Base-by-base conservation (phyloP, 257 asterid species). In the Dorcoceras hygrometricum region DNA sequence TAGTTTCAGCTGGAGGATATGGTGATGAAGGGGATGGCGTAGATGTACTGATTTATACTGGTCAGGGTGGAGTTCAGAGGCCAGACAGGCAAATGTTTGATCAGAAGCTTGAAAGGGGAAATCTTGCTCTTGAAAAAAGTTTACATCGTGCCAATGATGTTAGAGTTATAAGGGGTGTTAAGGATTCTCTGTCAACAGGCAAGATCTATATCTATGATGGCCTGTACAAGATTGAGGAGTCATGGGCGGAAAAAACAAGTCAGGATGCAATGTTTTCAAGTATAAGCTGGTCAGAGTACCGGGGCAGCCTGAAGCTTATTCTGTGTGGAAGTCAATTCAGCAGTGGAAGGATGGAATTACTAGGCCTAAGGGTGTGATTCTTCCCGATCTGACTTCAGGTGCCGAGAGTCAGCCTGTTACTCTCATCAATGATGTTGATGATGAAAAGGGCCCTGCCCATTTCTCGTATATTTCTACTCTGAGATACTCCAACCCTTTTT, bases 1-100 rank as follows among this genome's bases (percentile, higher is more conserved):
- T 93, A 28, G 99, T 93, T 28, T 81, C 97, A 4, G 79, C 99
- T 22, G 99, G 97, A 66, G 96, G 99, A 31, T 93, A 93, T 48
- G 96, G 86, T 29, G 95, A 90, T 73, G 87, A 84, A 8, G 97
- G 94, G 22, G 84, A 76, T 22, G 94, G 89, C 71, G 82, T 84
- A 4, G 87, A 90, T 24, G 82, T 90, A 54, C 66, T 82, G 72
- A 75, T 82, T 48, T 82, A 82, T 69, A 79, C 77, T 24, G 87
- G 87, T 65, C 87, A 82, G 69, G 87, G 87, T 48, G 87, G 87
- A 54, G 87, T 80, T 26, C 82, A 79, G 62, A 77, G 85, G 69
- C 72, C 73, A 57, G 87, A 79, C 29, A 79, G 83, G 29, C 81
- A 70, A 90, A 69, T 82, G 81, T 79, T 79, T 27, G 87, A 82